Conservation (phyloP, 805 yeast species). For the Brettanomyces nanus region DNA sequence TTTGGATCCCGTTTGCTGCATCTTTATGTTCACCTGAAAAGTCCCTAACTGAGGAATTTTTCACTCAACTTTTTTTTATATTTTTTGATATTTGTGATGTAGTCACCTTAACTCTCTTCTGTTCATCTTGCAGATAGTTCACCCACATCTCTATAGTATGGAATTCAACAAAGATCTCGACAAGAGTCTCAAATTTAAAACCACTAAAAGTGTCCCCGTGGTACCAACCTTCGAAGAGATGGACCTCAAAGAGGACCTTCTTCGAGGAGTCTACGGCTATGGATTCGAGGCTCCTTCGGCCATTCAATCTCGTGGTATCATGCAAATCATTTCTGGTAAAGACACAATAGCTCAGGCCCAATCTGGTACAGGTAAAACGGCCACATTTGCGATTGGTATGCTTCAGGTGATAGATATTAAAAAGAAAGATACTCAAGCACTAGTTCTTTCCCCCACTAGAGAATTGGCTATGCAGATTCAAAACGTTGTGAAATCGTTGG, state of each 20-base stretch:
- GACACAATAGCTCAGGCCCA: slow-evolving; percentile 81
- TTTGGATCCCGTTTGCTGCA: no score
- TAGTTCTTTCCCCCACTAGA: slow-evolving; percentile 94
- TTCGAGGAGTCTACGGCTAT: slow-evolving; percentile 65
- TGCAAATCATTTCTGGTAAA: slow-evolving; percentile 67
- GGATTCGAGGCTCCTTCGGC: slow-evolving; percentile 81
- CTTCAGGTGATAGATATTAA: slow-evolving; percentile 57
- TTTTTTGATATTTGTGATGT: no score
- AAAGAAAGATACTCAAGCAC: slow-evolving; percentile 76
- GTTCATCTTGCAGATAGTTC: no score
- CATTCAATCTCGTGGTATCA: slow-evolving; percentile 73
- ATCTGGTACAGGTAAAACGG: slow-evolving; percentile 90
- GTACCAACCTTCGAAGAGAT: slow-evolving; percentile 62
- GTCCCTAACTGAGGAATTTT: no score
- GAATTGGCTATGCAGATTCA: slow-evolving; percentile 96
- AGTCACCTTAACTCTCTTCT: no score
- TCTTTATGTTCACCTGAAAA: no score
- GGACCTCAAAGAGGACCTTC: slow-evolving; percentile 55
- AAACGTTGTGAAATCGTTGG: slow-evolving; percentile 83
- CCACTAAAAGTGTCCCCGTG: slow-evolving; percentile 46
- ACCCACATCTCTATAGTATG: no score
- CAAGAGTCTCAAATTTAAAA: slow-evolving; percentile 50
- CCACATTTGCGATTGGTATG: slow-evolving; percentile 69
- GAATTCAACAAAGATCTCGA: slow-evolving; percentile 57
- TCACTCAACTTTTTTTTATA: no score